Base-by-base conservation (phyloP, 495 filamentous ascomycete species). In the Aspergillus panamensis region DNA sequence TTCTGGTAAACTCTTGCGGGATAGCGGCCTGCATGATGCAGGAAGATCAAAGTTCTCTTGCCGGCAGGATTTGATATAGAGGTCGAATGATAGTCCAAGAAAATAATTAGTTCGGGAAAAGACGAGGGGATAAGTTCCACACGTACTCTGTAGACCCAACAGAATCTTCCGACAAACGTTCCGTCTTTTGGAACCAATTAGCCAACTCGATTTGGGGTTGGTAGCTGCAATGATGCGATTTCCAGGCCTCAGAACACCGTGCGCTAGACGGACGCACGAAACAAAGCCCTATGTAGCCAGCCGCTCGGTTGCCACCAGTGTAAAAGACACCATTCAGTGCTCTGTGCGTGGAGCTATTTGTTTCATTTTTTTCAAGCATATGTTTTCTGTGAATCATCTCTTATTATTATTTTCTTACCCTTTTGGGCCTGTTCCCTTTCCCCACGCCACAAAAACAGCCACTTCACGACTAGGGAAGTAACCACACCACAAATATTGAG, bases 201-300 rank as follows among this genome's bases (percentile, higher is more conserved):
- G 54, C 19, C 29, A 39, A 42, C 31, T 40, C 21, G 21, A 32
- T 30, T 51, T 30, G 44, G 51, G 58, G 51, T 54, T 56, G 58
- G 50, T 43, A 8, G 20, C 47, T 58, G 55, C 55, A 53, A 53
- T 39, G 44, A 39, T 43, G 60, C 33, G 37, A 20, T 58, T 58
- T 14, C 43, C 10, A n/a, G 16, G 6, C 12, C 47, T 29, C 10
- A 13, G 47, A 19, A 30, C 8, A 45, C 19, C 42, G 42, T 44
- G 45, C 21, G 31, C 20, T 30, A 17, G 32, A 37, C 52, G 48
- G 44, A 48, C 19, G 31, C 32, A 21, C 50, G 51, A 61, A 51
- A 62, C 55, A 60, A 58, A 62, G 57, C 62, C 62, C 56, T 60
- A 62, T 65, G 59, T 65, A 43, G 20, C 45, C 56, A 62, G 44